These are phyloP conservation scores for Tylopilus sp. DNA, from an alignment of 768 basidiomycete genomes.

Conservation along the genomic window DNA sequence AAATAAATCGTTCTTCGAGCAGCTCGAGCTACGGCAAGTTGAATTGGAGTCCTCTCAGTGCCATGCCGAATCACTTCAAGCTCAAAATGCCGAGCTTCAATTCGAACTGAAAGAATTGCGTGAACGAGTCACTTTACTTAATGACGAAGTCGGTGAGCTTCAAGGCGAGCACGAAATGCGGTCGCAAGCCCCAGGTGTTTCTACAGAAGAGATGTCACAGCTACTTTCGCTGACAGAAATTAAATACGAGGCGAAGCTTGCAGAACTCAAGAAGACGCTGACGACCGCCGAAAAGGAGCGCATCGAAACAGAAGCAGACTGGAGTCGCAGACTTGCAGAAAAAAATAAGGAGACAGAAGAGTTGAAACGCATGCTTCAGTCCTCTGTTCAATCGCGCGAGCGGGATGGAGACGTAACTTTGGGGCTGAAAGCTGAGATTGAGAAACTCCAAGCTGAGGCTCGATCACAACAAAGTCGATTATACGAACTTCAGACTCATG, in stretches of 20 bases:
- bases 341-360: constrained; percentile 77
- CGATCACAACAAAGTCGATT: constrained; percentile 49
- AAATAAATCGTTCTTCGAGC: constrained; percentile 81
- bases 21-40: constrained; percentile 83
- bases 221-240: constrained; percentile 70
- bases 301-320: constrained; percentile 82
- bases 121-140: constrained; percentile 67
- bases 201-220: constrained; percentile 66
- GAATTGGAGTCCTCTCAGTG: constrained; percentile 83
- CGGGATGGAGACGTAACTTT: constrained; percentile 50
- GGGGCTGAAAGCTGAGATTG: constrained; percentile 54
- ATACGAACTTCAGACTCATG: constrained; percentile 50
- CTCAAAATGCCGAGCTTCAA: constrained; percentile 78
- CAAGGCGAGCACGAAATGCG: constrained; percentile 53
- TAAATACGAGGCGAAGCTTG: constrained; percentile 72
- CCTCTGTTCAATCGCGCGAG: constrained; percentile 56
- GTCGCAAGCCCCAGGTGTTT: constrained; percentile 40
- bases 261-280: constrained; percentile 67
- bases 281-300: constrained; percentile 74
- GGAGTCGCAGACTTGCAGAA: constrained; percentile 80
- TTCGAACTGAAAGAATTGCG: constrained; percentile 81
- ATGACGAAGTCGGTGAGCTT: constrained; percentile 65
- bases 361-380: constrained; percentile 56
- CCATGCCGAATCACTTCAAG: constrained; percentile 70
- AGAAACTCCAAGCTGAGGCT: constrained; percentile 46